Evolutionary conservation across 2,329 filamentous ascomycete species (phyloP).

Genomic region (Aureobasidium sp.): DNA sequence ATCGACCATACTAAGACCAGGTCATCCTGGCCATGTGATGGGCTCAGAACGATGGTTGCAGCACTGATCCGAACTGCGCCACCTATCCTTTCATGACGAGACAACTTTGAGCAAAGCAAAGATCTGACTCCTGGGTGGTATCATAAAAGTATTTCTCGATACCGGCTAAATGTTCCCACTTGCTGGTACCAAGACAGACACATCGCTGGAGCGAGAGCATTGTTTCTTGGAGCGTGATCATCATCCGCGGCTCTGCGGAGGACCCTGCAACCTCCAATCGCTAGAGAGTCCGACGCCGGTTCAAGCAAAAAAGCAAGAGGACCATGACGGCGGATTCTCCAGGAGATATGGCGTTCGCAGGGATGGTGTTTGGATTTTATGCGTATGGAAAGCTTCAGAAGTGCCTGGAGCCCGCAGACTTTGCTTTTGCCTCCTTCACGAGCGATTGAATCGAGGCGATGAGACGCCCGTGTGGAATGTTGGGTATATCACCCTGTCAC

Average conservation of each 20-base stretch:
- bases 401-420: constrained; percentile 37
- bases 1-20: background rate
- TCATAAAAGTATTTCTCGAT: constrained; percentile 24
- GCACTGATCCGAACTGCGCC: constrained; percentile 14
- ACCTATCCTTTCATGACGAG: constrained; percentile 26
- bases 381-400: constrained; percentile 36
- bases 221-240: constrained; percentile 40
- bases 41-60: background rate
- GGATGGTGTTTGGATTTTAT: constrained; percentile 43
- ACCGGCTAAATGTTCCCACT: too few species aligned
- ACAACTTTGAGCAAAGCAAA: constrained; percentile 30
- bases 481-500: background rate
- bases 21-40: background rate
- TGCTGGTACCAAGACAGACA: constrained; percentile 25
- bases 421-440: constrained; percentile 20
- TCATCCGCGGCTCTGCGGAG: constrained; percentile 44
- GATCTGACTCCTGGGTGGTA: constrained; percentile 35
- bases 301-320: constrained; percentile 19
- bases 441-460: background rate
- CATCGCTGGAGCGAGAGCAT: constrained; percentile 42
- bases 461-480: background rate
- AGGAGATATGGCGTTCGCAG: constrained; percentile 38
- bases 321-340: constrained; percentile 32
- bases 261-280: constrained; percentile 45
- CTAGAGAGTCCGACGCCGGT: constrained; percentile 45